phyloP scores from a whole-genome alignment of 495 filamentous ascomycete species.

The Elaphomyces granulatus region DNA sequence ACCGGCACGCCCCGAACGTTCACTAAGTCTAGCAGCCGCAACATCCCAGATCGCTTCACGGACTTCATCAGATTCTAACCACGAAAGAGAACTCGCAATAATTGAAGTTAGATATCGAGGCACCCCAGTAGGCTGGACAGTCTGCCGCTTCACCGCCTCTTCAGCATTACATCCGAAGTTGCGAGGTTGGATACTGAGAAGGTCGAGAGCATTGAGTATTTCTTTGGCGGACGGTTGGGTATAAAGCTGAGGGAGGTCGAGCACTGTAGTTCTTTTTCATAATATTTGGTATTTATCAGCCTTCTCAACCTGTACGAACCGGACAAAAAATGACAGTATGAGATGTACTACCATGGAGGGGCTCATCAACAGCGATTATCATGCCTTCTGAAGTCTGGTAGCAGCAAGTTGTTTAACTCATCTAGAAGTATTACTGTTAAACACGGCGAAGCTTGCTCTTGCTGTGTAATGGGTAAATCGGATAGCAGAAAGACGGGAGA shows the following conservation, averaged over 20 bases:
- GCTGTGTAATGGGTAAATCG: too few relatives aligned
- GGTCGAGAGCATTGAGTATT: slow-evolving; percentile 29
- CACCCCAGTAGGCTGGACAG: slow-evolving; percentile 26
- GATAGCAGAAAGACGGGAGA: neutral
- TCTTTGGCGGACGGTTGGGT: slow-evolving; percentile 32
- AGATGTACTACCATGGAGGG: slow-evolving; percentile 31
- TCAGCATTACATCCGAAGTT: slow-evolving; percentile 18
- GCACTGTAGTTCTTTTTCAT: slow-evolving; percentile 24
- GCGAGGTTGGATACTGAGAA: slow-evolving; percentile 30
- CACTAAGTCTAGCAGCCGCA: slow-evolving; percentile 61
- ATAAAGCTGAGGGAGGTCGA: slow-evolving; percentile 41
- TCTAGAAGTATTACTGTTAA: too few relatives aligned
- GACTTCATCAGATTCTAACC: slow-evolving; percentile 58
- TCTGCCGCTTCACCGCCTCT: slow-evolving; percentile 18
- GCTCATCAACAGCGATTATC: slow-evolving; percentile 29
- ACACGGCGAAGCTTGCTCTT: too few relatives aligned
- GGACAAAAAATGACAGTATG: too few relatives aligned
- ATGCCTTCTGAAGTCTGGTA: too few relatives aligned
- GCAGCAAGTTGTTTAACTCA: too few relatives aligned
- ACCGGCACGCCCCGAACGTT: slow-evolving; percentile 66
- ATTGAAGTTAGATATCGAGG: slow-evolving; percentile 59
- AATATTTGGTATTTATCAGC: slow-evolving; percentile 25
- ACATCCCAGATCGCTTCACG: slow-evolving; percentile 66
- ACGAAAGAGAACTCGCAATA: slow-evolving; percentile 55
- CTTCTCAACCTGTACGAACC: too few relatives aligned